Conservation (phyloP, 768 basidiomycete species). For the Suillus decipiens region DNA sequence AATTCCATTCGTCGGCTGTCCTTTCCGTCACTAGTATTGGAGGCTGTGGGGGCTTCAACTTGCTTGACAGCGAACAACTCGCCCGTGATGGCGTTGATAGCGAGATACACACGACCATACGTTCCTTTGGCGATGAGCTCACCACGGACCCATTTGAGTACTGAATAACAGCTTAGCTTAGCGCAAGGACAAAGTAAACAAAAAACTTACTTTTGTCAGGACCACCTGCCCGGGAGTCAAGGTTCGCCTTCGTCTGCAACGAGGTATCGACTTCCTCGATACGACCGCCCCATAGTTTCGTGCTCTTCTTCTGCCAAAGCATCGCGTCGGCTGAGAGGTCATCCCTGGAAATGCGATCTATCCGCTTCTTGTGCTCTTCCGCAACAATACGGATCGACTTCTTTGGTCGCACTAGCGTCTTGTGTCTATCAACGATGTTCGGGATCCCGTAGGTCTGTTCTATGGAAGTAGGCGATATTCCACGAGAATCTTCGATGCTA, state of each 20-base stretch:
- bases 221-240: conserved; percentile 64
- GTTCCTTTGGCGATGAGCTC: conserved; percentile 97
- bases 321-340: conserved; percentile 48
- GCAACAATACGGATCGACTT: conserved; percentile 94
- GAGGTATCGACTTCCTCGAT: conserved; percentile 86
- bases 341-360: conserved; percentile 68
- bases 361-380: conserved; percentile 77
- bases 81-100: conserved; percentile 92
- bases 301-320: conserved; percentile 76
- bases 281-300: conserved; percentile 92
- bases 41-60: conserved; percentile 90
- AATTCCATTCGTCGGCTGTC: conserved; percentile 84
- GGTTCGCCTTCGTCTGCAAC: conserved; percentile 55
- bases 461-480: conserved; percentile 68
- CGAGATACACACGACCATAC: conserved; percentile 95
- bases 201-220: conserved; percentile 59
- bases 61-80: conserved; percentile 99
- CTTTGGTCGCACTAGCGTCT: conserved; percentile 59
- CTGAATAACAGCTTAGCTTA: conserved; percentile 40
- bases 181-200: conserved; percentile 5
- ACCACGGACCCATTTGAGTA: conserved; percentile 98
- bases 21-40: conserved; percentile 72
- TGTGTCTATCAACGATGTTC: conserved; percentile 30
- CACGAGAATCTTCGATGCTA: conserved; percentile 84
- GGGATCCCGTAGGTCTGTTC: conserved; percentile 50